Conservation (phyloP, 2,329 filamentous ascomycete genomes). For the Venturia pyrina region DNA sequence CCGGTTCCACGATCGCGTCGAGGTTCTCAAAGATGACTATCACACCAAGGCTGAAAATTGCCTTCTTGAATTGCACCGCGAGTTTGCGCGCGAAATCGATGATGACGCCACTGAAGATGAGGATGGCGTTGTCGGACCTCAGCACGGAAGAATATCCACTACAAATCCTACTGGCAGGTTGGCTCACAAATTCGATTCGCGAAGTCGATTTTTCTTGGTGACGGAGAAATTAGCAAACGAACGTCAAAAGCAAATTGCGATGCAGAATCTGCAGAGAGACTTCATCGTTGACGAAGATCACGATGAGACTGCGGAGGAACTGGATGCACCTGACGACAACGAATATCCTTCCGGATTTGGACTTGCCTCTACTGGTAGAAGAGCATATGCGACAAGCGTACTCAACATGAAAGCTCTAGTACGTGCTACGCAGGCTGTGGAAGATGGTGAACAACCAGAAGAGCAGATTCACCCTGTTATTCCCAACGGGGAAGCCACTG, state of each 20-base stretch:
- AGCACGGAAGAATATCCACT: constrained; percentile 14
- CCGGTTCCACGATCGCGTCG: constrained; percentile 26
- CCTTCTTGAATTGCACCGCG: constrained; percentile 27
- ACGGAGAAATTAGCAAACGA: constrained; percentile 18
- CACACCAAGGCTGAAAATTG: constrained; percentile 28
- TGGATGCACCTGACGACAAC: constrained; percentile 19
- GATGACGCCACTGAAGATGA: constrained; percentile 32
- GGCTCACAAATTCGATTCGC: constrained; percentile 27
- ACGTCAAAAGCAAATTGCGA: background rate
- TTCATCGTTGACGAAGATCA: constrained; percentile 6
- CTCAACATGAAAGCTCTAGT: constrained; percentile 26
- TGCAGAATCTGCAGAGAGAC: background rate
- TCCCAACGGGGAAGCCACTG: constrained; percentile 32
- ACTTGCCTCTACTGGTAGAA: constrained; percentile 19
- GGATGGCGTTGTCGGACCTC: constrained; percentile 25
- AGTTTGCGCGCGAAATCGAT: constrained; percentile 24
- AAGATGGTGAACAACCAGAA: constrained; percentile 20
- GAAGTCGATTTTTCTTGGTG: constrained; percentile 31
- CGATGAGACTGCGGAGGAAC: background rate
- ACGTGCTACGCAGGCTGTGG: constrained; percentile 25
- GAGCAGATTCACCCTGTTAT: constrained; percentile 19
- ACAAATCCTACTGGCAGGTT: constrained; percentile 21
- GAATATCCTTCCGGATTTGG: constrained; percentile 25
- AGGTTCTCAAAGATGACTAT: constrained; percentile 24
- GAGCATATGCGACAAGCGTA: constrained; percentile 30